phyloP scores from a whole-genome alignment of 805 yeast genomes.

The Cyberlindnera maclurae region DNA sequence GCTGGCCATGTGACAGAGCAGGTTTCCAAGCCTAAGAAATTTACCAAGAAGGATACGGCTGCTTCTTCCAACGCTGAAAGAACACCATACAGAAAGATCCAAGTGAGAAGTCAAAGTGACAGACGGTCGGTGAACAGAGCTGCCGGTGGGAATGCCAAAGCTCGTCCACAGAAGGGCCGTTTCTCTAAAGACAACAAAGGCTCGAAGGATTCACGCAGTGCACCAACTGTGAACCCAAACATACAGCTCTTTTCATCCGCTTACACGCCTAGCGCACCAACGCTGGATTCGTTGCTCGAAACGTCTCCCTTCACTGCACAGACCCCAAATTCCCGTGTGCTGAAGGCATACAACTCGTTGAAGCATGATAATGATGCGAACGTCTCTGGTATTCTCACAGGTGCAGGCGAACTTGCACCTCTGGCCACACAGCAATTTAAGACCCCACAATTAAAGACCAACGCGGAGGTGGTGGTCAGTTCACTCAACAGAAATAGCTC shows the following conservation, averaged over 20 bases:
- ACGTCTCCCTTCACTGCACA: constrained; percentile 17
- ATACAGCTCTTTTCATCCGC: constrained; percentile 10
- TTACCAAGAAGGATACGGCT: too few species aligned
- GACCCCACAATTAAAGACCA: constrained; percentile 14
- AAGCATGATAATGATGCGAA: constrained; percentile 10
- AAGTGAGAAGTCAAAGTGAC: not conserved
- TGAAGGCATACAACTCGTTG: constrained; percentile 16
- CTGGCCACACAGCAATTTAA: constrained; percentile 11
- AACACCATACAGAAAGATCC: not conserved
- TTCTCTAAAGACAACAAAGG: constrained; percentile 6
- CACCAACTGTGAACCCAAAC: constrained; percentile 12
- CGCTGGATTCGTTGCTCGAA: constrained; percentile 9
- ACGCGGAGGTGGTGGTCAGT: constrained; percentile 22
- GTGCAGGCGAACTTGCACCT: constrained; percentile 8
- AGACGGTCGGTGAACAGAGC: constrained; percentile 4
- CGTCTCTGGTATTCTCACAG: constrained; percentile 15
- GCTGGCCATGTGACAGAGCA: too few species aligned
- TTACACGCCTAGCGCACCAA: constrained; percentile 16
- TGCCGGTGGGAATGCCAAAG: constrained; percentile 1
- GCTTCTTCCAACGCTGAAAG: too few species aligned
- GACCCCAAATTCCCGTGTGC: constrained; percentile 15
- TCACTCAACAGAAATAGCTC: constrained; percentile 21
- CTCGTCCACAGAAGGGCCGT: constrained; percentile 4
- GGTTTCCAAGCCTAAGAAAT: too few species aligned
- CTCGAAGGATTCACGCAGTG: not conserved